Base-by-base conservation (phyloP, 2,329 filamentous ascomycete species). In the Paraphaeosphaeria minitans region DNA sequence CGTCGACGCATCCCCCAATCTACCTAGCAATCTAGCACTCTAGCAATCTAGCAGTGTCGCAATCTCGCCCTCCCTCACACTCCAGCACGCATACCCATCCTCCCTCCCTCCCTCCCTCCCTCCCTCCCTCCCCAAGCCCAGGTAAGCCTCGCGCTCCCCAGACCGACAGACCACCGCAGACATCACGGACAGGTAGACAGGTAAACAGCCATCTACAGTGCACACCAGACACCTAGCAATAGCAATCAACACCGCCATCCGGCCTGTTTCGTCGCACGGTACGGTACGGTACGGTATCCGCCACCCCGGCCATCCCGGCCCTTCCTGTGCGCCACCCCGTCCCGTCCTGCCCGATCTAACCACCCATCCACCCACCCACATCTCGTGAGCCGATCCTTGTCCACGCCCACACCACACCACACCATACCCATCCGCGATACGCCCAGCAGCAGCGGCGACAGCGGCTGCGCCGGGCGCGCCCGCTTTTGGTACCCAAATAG, bases 401-500 rank as follows among this genome's bases (percentile, higher is more conserved):
- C 52, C 33, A 39, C 27, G 31, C n/a, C n/a, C n/a, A n/a, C n/a
- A n/a, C n/a, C n/a, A n/a, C n/a, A n/a, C n/a, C n/a, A n/a, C n/a
- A n/a, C n/a, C n/a, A n/a, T n/a, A n/a, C 29, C 24, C 16, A 12
- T 24, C 24, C 24, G 35, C 42, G 33, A 24, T 39, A 12, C 24
- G 24, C 24, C 24, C 24, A 27, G 6, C 6, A 12, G 39, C 45
- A 54, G 55, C 42, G 21, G 16, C n/a, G 41, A 27, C 24, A 29
- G 48, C 57, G 51, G 60, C 39, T 50, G 51, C 52, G 53, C 60
- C 46, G 53, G 52, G 21, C 29, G 21, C 16, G 52, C 42, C 57
- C 55, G 55, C 35, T 37, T 35, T 58, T 43, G 60, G 60, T 60
- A 62, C 41, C 60, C 57, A 62, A 33, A 53, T 2, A 12, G 10